Base-by-base conservation (phyloP, 345 rosid genomes). In the Linum usitatissimum region DNA sequence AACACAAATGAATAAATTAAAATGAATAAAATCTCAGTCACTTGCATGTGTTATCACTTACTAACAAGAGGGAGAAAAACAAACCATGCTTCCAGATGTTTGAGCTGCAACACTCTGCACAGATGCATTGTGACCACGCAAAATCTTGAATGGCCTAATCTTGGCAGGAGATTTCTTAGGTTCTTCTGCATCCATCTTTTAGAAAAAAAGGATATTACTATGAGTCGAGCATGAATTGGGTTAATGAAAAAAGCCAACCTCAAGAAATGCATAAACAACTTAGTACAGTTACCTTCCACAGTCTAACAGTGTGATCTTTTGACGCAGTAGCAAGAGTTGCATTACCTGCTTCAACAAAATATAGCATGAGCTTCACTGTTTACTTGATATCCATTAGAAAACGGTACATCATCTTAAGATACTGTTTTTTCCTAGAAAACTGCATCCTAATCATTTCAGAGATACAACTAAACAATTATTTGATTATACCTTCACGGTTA, bases 121-220 rank as follows among this genome's bases (percentile, higher is more conserved):
- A 56, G 99, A 78, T 19, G 92, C 85, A 76, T 69, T 90, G 76
- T 93, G 99, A 62, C 97, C 96, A 48, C 81, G 75, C 73, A 94
- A 80, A 68, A 86, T 74, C 75, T 86, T 94, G 80, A 75, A 94
- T 23, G 95, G 83, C 57, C 78, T 79, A 63, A 85, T 71, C 73
- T 56, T 88, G 59, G 72, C 63, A 61, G 83, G 77, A 63, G 75
- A 30, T 68, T 80, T 71, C 34, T 30, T 65, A 14, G 76, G 65
- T 65, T 75, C 2, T 23, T 23, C 79, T 45, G 71, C 17, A 68
- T 76, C 83, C 70, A 90, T 49, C 97, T 88, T 78, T 71, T 49
- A 39, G 56, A 70, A 62, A 70, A 62, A 34, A 64, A 36, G 21
- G 71, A 57, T 48, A 30, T 31, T 34, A 18, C 20, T 34, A 28